A percentile compares a stretch with the other conserved stretches of the same genome.
phyloP scores from a whole-genome alignment of 192 early-diverging fungal species.

The Ramicandelaber brevisporus region DNA sequence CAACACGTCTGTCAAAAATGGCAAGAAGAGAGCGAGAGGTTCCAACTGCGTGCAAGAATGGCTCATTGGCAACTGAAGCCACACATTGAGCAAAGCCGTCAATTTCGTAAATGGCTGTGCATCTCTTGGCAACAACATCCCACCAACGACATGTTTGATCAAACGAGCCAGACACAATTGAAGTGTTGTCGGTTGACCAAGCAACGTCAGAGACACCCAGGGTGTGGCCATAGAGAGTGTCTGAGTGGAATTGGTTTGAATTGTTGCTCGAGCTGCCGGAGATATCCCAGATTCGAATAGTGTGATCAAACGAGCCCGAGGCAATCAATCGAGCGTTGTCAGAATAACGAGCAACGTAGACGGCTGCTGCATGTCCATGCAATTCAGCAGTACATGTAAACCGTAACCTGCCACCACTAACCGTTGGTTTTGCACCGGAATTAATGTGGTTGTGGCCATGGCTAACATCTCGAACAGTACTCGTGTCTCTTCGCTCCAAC shows the following conservation, averaged over 20 bases:
- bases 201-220: slow-evolving; percentile 18
- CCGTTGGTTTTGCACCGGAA: too few relatives aligned
- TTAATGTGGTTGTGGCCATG: too few relatives aligned
- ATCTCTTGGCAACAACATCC: slow-evolving; percentile 6
- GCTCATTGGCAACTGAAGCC: too few relatives aligned
- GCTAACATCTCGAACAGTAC: too few relatives aligned
- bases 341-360: slow-evolving; percentile 77
- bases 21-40: too few relatives aligned
- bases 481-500: too few relatives aligned
- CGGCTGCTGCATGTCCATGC: slow-evolving; percentile 68
- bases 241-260: background rate
- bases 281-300: slow-evolving; percentile 72
- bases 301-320: slow-evolving; percentile 86
- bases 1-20: too few relatives aligned
- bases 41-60: too few relatives aligned
- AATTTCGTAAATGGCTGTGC: background rate
- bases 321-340: slow-evolving; percentile 54
- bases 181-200: slow-evolving; percentile 10
- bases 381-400: slow-evolving; percentile 16
- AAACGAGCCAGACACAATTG: slow-evolving; percentile 13
- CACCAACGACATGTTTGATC: slow-evolving; percentile 16
- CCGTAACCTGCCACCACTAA: too few relatives aligned
- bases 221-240: slow-evolving; percentile 24
- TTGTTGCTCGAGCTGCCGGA: background rate
- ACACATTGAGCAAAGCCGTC: background rate